Conservation (phyloP, 129 eudicot species). For the Flaveria linearis region DNA sequence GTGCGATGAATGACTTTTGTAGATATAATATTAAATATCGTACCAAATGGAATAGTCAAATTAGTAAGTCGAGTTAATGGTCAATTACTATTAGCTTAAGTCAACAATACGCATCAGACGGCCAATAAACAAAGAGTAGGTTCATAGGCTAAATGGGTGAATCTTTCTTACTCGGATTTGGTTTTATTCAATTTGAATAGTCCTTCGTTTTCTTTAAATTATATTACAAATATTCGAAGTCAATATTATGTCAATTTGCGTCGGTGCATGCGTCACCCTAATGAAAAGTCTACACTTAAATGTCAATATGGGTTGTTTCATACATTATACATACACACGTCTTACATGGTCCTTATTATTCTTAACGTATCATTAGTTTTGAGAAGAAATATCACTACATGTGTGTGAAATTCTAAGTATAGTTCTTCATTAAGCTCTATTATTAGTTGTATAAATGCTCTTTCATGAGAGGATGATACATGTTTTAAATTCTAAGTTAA, state of each 20-base stretch:
- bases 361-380: too few relatives aligned
- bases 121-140: slow-evolving; percentile 3
- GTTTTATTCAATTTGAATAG: background rate
- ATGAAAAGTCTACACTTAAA: background rate
- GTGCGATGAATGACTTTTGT: too few relatives aligned
- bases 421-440: too few relatives aligned
- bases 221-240: background rate
- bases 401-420: too few relatives aligned
- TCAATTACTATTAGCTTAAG: slow-evolving; percentile 1
- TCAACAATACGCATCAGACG: background rate
- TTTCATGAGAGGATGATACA: too few relatives aligned
- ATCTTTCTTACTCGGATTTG: background rate
- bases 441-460: too few relatives aligned
- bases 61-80: background rate
- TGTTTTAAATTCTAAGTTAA: too few relatives aligned
- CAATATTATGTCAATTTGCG: background rate
- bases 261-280: background rate
- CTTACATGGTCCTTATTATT: too few relatives aligned
- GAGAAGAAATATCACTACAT: too few relatives aligned
- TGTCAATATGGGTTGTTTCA: too few relatives aligned
- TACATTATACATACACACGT: too few relatives aligned
- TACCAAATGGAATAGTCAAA: slow-evolving; percentile 5
- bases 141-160: too few relatives aligned
- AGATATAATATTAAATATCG: background rate
- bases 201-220: background rate